Evolutionary conservation across 148 eudicot species (phyloP), one percentile per base, ranked within the genome.

Genomic region (Amaranthus cruentus): DNA sequence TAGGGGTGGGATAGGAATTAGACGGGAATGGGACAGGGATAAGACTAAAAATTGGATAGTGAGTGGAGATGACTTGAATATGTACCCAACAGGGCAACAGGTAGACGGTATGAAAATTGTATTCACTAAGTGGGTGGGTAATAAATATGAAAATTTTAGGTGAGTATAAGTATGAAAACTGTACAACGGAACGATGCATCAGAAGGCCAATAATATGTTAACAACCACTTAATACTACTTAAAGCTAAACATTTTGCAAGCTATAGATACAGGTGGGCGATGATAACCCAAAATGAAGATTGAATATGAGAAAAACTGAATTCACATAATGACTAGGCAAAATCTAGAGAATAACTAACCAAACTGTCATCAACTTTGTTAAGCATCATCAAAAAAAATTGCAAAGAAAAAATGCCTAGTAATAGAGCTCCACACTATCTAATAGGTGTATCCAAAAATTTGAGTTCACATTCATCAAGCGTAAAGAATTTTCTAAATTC

Each of bases 331-430:
- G 6, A 46, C 12, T 47, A 1, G 2, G 1, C 1, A 5, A 6
- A 3, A 6, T 42, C 9, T 51, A 61, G 14, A 42, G 10, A 8
- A 54, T 13, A 7, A 60, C 65, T 48, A 60, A 48, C 21, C 54
- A 62, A 10, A 50, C 56, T 1, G 56, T 12, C 48, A 43, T 14
- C 28, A 51, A 61, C 48, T 13, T 63, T 53, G 52, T 46, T 46
- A 7, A 46, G 54, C 4, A 15, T 18, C 55, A 55, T 55, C 43
- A 43, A 18, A 38, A 42, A 42, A 64, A 14, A 43, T 66, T 62
- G 57, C 58, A 65, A 55, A 65, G 46, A 55, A 66, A 21, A 56
- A 56, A 65, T 55, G 70, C 38, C 55, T 46, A 66, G 6, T 6
- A 61, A 2, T n/a, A 49, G 13, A 47, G 12, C 4, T 63, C 3